Evolutionary conservation across 106 monocot species (phyloP).

Genomic region (Allium sativum): DNA sequence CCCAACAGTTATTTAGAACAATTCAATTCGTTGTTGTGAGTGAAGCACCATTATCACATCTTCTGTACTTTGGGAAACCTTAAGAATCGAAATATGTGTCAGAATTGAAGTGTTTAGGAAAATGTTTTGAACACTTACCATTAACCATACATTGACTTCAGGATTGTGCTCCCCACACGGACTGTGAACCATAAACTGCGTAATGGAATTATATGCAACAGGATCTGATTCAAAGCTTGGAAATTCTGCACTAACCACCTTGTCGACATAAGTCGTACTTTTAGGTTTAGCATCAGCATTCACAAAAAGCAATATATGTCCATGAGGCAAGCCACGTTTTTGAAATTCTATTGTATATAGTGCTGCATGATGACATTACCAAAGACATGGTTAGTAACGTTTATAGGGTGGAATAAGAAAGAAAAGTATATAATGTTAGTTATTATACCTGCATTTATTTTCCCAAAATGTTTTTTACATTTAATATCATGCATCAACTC

Average conservation of each 20-base stretch:
- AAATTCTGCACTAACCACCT: constrained; percentile 8
- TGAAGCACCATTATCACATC: background rate
- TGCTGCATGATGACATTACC: background rate
- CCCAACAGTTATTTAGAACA: constrained; percentile 7
- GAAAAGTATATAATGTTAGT: too few relatives aligned
- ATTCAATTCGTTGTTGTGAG: background rate
- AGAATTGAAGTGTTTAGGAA: constrained; percentile 7
- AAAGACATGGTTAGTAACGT: background rate
- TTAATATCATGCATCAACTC: background rate
- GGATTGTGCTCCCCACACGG: constrained; percentile 11
- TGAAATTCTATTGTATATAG: background rate
- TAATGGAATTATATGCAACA: background rate
- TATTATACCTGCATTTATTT: background rate
- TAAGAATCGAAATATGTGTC: background rate
- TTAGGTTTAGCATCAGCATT: background rate
- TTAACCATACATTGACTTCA: constrained; percentile 14
- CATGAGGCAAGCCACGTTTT: constrained; percentile 12
- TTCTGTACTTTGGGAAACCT: background rate
- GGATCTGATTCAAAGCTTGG: background rate
- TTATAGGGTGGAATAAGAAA: too few relatives aligned
- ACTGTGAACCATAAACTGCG: constrained; percentile 10
- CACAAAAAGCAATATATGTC: constrained; percentile 8
- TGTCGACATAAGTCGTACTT: background rate
- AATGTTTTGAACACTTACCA: constrained; percentile 13
- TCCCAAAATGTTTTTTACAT: background rate